Conservation (phyloP, 2,329 filamentous ascomycete genomes). For the Botryotinia convoluta region DNA sequence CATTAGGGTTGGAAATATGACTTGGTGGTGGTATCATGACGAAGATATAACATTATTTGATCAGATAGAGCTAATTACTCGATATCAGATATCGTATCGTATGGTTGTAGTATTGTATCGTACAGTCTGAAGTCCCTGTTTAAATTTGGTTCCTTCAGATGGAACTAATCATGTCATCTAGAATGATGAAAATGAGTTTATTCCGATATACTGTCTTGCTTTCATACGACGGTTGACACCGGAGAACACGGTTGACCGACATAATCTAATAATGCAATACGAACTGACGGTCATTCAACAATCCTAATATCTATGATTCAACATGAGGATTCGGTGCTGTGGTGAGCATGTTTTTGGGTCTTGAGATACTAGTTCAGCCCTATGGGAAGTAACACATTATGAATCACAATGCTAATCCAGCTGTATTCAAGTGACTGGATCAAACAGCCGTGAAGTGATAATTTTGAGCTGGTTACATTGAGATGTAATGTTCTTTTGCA, state of each 20-base stretch:
- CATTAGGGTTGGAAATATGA: background rate
- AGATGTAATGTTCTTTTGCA: background rate
- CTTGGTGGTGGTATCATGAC: background rate
- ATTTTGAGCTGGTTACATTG: background rate
- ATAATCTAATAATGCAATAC: background rate
- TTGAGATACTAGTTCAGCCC: background rate
- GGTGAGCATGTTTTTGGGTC: background rate
- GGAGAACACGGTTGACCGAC: accelerated
- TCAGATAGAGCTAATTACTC: background rate
- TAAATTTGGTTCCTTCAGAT: background rate
- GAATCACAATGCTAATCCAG: background rate
- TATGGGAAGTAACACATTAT: background rate
- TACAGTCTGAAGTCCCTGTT: background rate
- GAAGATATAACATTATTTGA: background rate
- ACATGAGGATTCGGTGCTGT: background rate
- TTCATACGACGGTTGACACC: accelerated
- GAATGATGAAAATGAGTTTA: background rate
- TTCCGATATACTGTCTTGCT: background rate
- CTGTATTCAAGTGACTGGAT: background rate
- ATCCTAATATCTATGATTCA: background rate
- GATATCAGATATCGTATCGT: too few species aligned
- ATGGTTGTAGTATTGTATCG: background rate
- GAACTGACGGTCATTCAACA: too few species aligned
- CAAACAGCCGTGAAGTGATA: background rate
- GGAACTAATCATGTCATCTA: background rate